phyloP scores from a whole-genome alignment of 2,329 filamentous ascomycete species.

The Fonsecaea nubica region DNA sequence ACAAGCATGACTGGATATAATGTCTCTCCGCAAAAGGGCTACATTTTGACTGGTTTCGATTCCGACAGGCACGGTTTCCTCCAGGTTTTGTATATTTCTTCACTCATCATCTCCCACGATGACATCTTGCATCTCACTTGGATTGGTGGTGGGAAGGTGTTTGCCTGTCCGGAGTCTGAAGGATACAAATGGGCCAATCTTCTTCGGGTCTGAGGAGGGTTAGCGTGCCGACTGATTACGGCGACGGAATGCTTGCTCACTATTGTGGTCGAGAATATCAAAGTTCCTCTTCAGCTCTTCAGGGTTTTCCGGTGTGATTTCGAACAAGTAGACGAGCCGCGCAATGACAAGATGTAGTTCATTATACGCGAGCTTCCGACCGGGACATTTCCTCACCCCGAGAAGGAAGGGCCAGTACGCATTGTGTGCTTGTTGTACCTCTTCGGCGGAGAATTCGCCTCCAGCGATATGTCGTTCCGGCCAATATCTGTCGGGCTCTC shows the following conservation, averaged over 20 bases:
- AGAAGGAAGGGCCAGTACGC: conserved; percentile 14
- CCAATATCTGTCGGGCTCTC: conserved; percentile 14
- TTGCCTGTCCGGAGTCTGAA: conserved; percentile 8
- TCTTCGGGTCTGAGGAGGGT: conserved; percentile 15
- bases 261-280: conserved; percentile 11
- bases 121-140: conserved; percentile 8
- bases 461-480: conserved; percentile 10
- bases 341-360: conserved; percentile 12
- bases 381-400: conserved; percentile 10
- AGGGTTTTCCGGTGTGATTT: conserved; percentile 1
- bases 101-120: too few species aligned
- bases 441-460: neutral
- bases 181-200: conserved; percentile 7
- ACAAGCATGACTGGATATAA: too few species aligned
- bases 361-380: conserved; percentile 11
- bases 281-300: conserved; percentile 11
- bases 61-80: too few species aligned
- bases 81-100: too few species aligned
- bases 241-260: neutral
- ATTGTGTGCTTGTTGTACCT: conserved; percentile 2
- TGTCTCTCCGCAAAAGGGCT: too few species aligned
- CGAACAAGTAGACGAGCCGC: conserved; percentile 7
- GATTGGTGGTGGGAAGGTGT: conserved; percentile 1
- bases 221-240: neutral
- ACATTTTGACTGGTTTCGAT: too few species aligned